Base-by-base conservation (phyloP, 2,329 filamentous ascomycete species). In the Colletotrichum tropicicola region DNA sequence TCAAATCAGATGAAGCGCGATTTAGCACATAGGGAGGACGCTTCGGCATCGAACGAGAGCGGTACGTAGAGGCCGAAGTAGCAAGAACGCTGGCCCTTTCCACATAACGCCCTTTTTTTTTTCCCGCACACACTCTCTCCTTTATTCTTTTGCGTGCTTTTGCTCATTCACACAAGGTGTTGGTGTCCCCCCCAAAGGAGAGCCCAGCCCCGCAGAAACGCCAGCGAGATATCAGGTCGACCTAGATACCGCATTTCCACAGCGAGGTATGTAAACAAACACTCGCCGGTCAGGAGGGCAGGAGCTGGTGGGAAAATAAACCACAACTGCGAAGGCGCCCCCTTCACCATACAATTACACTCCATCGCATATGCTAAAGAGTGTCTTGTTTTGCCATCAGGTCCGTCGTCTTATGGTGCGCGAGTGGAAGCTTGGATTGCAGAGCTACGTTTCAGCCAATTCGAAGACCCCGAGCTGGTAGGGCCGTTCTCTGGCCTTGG, bases 391-490 rank as follows among this genome's bases (percentile, higher is more conserved):
- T 39, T 41, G 21, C 30, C 15, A 6, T 27, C 25, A 65, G 61
- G 49, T 25, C 48, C 48, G 9, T 53, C 35, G 19, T 35, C 27
- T 23, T 65, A 43, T 60, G 57, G 35, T 39, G 23, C 45, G 13
- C 55, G 66, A 39, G 25, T 68, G 23, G 49, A 67, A 19, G 15
- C 52, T 30, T 68, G 66, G 64, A 39, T 68, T 21, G 19, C 35
- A 35, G 41, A 55, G 15, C 55, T 67, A 30, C 54, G 43, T 17
- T 23, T 35, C 17, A 54, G 53, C 19, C 44, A 49, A 6, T 65
- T 60, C 23, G 55, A 61, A 51, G 65, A 68, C 48, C 64, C 64
- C 15, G 64, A 68, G 21, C 32, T 67, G 15, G 51, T 35, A 17
- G 59, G 64, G 3, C 65, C 66, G 7, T 68, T 68, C 41, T 51